Evolutionary conservation across 2,329 filamentous ascomycete species (phyloP), one percentile per base, ranked within the genome.

Genomic region (Ceratocystis papillata): DNA sequence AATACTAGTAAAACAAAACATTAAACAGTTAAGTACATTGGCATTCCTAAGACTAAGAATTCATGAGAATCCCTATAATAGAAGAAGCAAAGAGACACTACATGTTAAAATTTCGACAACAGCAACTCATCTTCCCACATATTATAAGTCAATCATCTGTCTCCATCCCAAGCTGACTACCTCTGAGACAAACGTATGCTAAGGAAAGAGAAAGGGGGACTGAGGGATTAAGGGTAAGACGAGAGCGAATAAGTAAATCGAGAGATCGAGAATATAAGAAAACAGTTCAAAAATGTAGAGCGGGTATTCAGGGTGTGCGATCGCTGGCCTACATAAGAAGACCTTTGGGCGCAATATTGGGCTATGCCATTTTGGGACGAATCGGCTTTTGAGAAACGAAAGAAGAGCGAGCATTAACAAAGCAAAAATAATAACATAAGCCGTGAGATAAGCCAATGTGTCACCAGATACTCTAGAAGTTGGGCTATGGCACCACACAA

Each of bases 1-100:
- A 66, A 66, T 60, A 17, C 17, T 17, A 63, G 59, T 22, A 41
- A 65, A 62, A 30, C 20, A 64, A 48, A 28, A 30, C 37, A 48
- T 2, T 37, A 46, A 15, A 28, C 44, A 64, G 45, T 37, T 25
- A 50, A 22, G 45, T 53, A 41, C 3, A 17, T 22, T 4, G n/a
- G n/a, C 46, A 48, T 48, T 22, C 5, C n/a, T 8, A 8, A 48
- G 45, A 20, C n/a, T 8, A 8, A 48, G 45, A 20, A 20, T 48
- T 22, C 20, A 20, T 17, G 46, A 22, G 46, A n/a, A 55, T 20
- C 50, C 25, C 50, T 55, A 12, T 2, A 30, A 25, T 30, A 2
- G 22, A 22, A 48, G 46, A 22, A 48, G n/a, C 46, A 48, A 48
- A 7, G 46, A n/a, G 17, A 10, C 46, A n/a, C 5, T 10, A 48